phyloP scores from a whole-genome alignment of 805 yeast species.

The Saccharomycopsis guyanensis region DNA sequence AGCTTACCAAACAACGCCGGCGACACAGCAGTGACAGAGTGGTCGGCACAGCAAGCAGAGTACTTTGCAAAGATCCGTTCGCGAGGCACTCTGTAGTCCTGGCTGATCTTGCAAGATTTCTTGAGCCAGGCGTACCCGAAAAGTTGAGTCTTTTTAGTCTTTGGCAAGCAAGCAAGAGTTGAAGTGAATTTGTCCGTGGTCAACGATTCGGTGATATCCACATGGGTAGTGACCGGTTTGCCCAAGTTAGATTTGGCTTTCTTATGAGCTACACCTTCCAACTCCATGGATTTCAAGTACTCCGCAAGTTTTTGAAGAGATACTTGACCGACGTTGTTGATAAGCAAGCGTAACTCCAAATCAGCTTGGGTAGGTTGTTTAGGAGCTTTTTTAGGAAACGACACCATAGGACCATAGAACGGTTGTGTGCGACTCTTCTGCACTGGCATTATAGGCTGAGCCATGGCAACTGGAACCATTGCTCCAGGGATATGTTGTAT shows the following conservation, averaged over 20 bases:
- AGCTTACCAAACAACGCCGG: constrained; percentile 76
- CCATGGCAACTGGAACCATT: no score
- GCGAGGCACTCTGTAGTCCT: constrained; percentile 52
- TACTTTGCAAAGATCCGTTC: constrained; percentile 63
- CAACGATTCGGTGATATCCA: background rate
- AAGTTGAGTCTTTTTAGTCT: constrained; percentile 43
- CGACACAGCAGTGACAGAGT: constrained; percentile 49
- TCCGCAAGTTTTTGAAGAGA: constrained; percentile 7
- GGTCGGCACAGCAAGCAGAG: constrained; percentile 47
- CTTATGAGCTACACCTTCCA: background rate
- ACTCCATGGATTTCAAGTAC: constrained; percentile 2
- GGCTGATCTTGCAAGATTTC: constrained; percentile 47
- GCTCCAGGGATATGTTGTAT: no score
- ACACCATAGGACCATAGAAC: background rate
- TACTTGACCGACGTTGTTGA: constrained; percentile 18
- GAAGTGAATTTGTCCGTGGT: constrained; percentile 22
- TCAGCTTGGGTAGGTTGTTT: constrained; percentile 20
- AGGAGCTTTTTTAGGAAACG: constrained; percentile 2
- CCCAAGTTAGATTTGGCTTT: background rate
- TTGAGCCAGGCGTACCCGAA: constrained; percentile 79
- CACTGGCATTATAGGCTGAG: background rate
- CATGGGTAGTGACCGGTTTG: background rate
- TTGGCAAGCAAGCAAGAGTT: constrained; percentile 25
- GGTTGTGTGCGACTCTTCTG: background rate
- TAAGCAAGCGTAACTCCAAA: constrained; percentile 5